Percentiles rank a stretch among this genome's conserved stretches.
Evolutionary conservation across 2,329 filamentous ascomycete species (phyloP).

Genomic region (Sporothrix brunneoviolacea): DNA sequence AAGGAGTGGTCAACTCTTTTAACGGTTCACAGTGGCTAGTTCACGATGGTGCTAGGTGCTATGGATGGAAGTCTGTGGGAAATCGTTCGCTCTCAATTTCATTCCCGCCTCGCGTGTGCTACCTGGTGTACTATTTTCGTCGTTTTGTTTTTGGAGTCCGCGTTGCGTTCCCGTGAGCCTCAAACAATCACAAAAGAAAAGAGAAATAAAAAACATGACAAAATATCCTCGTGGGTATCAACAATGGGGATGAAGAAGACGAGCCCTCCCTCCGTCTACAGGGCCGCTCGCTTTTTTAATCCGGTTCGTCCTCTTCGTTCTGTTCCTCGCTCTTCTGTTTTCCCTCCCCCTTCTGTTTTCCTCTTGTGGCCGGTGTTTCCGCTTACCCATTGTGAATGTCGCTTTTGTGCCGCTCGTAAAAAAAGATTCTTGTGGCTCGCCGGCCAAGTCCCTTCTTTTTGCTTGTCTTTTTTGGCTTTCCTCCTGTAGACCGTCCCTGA

Average conservation of each 20-base stretch:
- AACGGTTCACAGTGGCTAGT: too few species aligned
- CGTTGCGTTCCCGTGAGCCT: too few species aligned
- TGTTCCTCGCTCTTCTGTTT: not conserved
- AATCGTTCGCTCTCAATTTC: too few species aligned
- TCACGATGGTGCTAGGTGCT: too few species aligned
- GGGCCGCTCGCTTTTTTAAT: not conserved
- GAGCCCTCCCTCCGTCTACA: not conserved
- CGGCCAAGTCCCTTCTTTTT: slow-evolving; percentile 4
- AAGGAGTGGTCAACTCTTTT: too few species aligned
- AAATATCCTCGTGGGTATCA: slow-evolving; percentile 10
- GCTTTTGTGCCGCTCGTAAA: slow-evolving; percentile 7
- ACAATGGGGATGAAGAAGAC: not conserved
- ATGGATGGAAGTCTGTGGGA: too few species aligned
- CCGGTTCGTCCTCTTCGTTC: not conserved
- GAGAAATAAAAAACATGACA: not conserved
- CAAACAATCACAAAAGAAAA: not conserved
- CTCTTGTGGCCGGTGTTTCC: not conserved
- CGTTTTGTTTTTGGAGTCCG: too few species aligned
- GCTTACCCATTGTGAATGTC: not conserved
- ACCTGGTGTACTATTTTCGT: too few species aligned
- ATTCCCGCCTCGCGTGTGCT: too few species aligned
- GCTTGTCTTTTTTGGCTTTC: not conserved
- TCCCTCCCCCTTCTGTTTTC: not conserved
- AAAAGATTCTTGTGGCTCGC: slow-evolving; percentile 3
- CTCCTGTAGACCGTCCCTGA: not conserved